These are phyloP conservation scores for Aspergillus neotritici DNA, from an alignment of 2,329 filamentous ascomycete species.

Conservation along the genomic window DNA sequence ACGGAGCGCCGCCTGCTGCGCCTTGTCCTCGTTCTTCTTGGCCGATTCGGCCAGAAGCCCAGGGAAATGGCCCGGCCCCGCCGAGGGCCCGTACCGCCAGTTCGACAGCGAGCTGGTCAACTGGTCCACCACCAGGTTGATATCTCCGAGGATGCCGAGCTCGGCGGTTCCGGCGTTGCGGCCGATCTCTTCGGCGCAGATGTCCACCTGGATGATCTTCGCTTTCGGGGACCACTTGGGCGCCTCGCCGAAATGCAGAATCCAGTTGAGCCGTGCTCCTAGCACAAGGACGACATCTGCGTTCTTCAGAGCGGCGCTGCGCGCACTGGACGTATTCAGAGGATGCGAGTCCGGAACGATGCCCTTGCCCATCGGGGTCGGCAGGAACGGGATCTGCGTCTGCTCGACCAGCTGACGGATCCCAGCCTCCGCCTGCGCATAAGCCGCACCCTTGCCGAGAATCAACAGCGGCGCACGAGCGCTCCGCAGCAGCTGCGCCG, in stretches of 20 bases:
- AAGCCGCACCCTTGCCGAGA: constrained; percentile 53
- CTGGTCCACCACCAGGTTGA: constrained; percentile 46
- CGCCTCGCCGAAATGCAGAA: constrained; percentile 51
- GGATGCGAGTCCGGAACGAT: constrained; percentile 51
- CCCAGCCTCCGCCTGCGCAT: constrained; percentile 45
- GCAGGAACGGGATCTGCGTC: constrained; percentile 51
- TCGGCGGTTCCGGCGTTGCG: constrained; percentile 46
- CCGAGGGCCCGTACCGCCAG: constrained; percentile 41
- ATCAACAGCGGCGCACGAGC: constrained; percentile 50
- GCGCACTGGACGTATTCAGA: constrained; percentile 49
- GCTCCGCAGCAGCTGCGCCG: constrained; percentile 42
- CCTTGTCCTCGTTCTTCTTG: constrained; percentile 45
- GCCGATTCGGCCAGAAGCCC: constrained; percentile 25
- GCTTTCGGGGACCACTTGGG: constrained; percentile 50
- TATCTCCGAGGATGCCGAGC: constrained; percentile 49
- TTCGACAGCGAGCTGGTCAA: constrained; percentile 37
- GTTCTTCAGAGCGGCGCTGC: constrained; percentile 49
- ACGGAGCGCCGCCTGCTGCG: constrained; percentile 38
- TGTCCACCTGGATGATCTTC: constrained; percentile 53
- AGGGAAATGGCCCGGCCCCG: constrained; percentile 27
- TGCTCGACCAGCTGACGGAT: constrained; percentile 44
- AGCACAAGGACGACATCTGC: constrained; percentile 53
- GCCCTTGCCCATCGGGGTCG: constrained; percentile 57
- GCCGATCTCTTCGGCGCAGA: constrained; percentile 50
- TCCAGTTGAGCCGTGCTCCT: constrained; percentile 54